Base-by-base conservation (phyloP, 176 grass and related monocot species). In the Rhipidocladum racemiflorum region DNA sequence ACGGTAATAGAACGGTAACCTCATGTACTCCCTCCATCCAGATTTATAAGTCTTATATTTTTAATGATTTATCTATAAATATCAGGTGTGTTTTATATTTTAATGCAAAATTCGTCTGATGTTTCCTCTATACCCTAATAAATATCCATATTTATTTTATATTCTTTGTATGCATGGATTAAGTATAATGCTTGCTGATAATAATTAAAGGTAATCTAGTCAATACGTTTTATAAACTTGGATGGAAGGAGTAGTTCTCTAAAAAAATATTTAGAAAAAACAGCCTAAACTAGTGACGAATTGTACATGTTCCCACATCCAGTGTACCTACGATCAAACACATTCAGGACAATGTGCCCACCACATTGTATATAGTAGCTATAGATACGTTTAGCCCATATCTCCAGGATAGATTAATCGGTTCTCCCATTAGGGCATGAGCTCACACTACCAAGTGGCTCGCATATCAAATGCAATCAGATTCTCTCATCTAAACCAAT, bases 401-500 rank as follows among this genome's bases (percentile, higher is more conserved):
- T 72, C 83, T 70, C 59, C 7, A 23, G 39, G 30, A 55, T 81
- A 89, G 45, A 89, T 32, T 62, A 82, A 36, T 48, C 72, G 5
- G 7, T 86, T 65, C 36, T 70, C 78, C 38, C 81, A 79, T 81
- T 32, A 63, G 77, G 71, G 62, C 70, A 70, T 68, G 61, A 75
- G 72, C 72, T 87, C 83, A 71, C 46, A 17, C 39, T 29, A 85
- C 78, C 78, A 71, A 89, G 70, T 82, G 71, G 71, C 35, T 43
- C 63, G 0, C 61, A 70, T 84, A 68, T 81, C 46, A 76, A 78
- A 81, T 46, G 44, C 78, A 45, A 60, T 72, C 83, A 89, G 77
- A 89, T 86, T 89, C 88, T 86, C 88, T 38, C 70, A 48, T 70
- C 82, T 84, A 46, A 62, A 20, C 87, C 87, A 85, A 63, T 77